Evolutionary conservation across 257 asterid species (phyloP).

Genomic region (Penstemon eatonii): DNA sequence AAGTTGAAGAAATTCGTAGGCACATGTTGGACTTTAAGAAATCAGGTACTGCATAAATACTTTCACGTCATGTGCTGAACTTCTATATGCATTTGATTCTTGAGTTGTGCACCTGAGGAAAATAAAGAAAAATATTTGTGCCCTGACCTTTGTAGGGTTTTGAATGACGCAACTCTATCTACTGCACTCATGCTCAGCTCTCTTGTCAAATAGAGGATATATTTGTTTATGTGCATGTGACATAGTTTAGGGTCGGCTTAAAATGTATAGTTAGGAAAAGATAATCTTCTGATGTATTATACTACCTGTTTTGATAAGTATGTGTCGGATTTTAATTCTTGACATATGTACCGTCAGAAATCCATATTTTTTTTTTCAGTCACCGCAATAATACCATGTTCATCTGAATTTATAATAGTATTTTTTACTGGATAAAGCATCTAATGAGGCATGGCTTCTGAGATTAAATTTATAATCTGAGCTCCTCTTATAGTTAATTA

Average conservation of each 20-base stretch:
- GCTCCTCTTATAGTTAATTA: slow-evolving; percentile 18
- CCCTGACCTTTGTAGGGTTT: slow-evolving; percentile 17
- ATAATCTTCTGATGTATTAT: too few species aligned
- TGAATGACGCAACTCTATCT: slow-evolving; percentile 5
- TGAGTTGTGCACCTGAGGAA: slow-evolving; percentile 15
- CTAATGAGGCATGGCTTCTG: slow-evolving; percentile 15
- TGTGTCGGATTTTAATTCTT: too few species aligned
- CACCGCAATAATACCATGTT: slow-evolving; percentile 1
- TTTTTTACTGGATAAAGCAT: slow-evolving; percentile 9
- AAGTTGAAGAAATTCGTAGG: slow-evolving; percentile 93
- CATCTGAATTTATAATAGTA: slow-evolving; percentile 10
- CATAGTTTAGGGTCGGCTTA: too few species aligned
- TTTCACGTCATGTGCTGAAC: not conserved
- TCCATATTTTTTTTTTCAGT: not conserved
- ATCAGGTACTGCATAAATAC: slow-evolving; percentile 55
- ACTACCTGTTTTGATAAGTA: too few species aligned
- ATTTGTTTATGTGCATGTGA: too few species aligned
- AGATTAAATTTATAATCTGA: slow-evolving; percentile 12
- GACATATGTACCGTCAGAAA: not conserved
- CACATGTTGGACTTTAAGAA: slow-evolving; percentile 82
- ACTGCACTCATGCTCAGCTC: too few species aligned
- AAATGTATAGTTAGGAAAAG: too few species aligned
- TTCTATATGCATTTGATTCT: slow-evolving; percentile 9
- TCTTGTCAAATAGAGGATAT: too few species aligned
- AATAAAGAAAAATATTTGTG: slow-evolving; percentile 6